Evolutionary conservation across 495 filamentous ascomycete species (phyloP), one percentile per base, ranked within the genome.

Genomic region (Evernia prunastri): DNA sequence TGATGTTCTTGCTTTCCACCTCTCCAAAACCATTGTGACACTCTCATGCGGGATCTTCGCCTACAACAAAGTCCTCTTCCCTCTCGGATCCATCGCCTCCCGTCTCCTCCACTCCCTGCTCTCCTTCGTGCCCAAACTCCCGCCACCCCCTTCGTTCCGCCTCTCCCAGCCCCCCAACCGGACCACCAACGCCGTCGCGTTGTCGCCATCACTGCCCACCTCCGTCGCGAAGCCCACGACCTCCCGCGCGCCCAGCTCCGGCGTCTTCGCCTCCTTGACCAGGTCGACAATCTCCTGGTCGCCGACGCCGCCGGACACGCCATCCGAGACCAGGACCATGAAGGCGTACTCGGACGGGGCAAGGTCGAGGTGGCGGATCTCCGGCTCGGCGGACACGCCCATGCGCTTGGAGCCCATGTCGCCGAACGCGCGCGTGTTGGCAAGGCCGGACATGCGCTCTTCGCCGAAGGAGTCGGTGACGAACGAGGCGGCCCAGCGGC

Each of bases 261-360:
- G 94, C 0, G 95, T 98, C 69, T 78, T 83, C 10, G 89, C 88
- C 74, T 98, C 94, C 72, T 97, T 98, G 63, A 97, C 82, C 35
- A 97, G 86, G 71, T 98, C 94, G 31, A 96, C 91, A 63, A 97
- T 87, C 77, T 98, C 94, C 76, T 97, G 91, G 71, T 98, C 94
- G 45, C 77, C 82, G 12, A 96, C 75, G 7, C 85, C 87, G 1
- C 90, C 92, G 56, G 85, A 91, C 25, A 98, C 84, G 15, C 94
- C 94, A 72, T 98, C 94, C 17, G 84, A 88, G 66, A 96, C 81
- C 53, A 98, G 82, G 0, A 96, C 91, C 49, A 97, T 64, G 74
- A 98, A 98, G 2, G 84, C 84, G 72, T 87, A 96, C 74, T 97
- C 87, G 0, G 89, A 90, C 0, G 93, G 86, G 0, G 76, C 78